These are phyloP conservation scores for Trichoderma virens DNA, from an alignment of 495 filamentous ascomycete species.

Conservation along the genomic window DNA sequence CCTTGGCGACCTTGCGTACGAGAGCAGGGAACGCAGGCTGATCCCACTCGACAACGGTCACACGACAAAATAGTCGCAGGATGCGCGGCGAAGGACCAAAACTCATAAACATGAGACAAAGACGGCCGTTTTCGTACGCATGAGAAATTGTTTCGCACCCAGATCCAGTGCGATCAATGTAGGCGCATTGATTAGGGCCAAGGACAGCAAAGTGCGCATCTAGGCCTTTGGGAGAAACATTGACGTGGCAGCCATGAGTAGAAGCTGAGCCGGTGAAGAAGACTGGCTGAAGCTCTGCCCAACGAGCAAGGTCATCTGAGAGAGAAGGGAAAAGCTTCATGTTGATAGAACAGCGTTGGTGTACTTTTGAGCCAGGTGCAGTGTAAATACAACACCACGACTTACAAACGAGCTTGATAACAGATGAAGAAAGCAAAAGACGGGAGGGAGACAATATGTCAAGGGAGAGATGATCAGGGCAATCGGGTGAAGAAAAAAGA, in stretches of 20 bases:
- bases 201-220: constrained; percentile 40
- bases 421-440: no score
- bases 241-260: constrained; percentile 43
- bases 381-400: not conserved
- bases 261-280: constrained; percentile 53
- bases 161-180: constrained; percentile 40
- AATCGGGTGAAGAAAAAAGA: not conserved
- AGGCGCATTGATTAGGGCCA: constrained; percentile 13
- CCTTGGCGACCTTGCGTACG: constrained; percentile 25
- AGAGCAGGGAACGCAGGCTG: constrained; percentile 27
- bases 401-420: not conserved
- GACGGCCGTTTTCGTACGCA: constrained; percentile 54
- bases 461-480: no score
- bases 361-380: not conserved
- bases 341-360: not conserved
- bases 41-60: constrained; percentile 43
- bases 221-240: constrained; percentile 51
- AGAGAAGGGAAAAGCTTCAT: constrained; percentile 29
- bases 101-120: constrained; percentile 56
- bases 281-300: constrained; percentile 44
- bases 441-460: no score
- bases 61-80: constrained; percentile 49
- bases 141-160: constrained; percentile 54
- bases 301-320: constrained; percentile 36
- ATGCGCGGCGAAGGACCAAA: constrained; percentile 49